Conservation (phyloP, 495 filamentous ascomycete species). For the Amorphotheca resinae region DNA sequence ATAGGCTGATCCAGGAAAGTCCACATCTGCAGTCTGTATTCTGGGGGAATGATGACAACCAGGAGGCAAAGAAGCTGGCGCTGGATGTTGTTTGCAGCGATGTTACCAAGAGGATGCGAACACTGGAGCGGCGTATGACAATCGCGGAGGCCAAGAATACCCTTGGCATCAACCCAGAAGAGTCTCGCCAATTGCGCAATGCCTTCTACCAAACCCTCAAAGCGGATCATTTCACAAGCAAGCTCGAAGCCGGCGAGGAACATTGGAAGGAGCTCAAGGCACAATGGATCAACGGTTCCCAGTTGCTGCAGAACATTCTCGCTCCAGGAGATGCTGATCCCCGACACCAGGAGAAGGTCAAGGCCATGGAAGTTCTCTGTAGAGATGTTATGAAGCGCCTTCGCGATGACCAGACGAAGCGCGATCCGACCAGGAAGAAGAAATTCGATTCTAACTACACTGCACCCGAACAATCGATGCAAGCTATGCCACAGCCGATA, state of each 20-base stretch:
- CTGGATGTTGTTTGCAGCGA: constrained; percentile 72
- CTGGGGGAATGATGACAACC: constrained; percentile 34
- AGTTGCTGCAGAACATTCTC: constrained; percentile 44
- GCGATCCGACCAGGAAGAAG: constrained; percentile 42
- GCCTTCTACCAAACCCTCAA: constrained; percentile 56
- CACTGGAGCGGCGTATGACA: constrained; percentile 46
- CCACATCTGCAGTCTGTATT: constrained; percentile 56
- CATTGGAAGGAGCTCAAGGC: constrained; percentile 60
- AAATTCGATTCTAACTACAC: constrained; percentile 20
- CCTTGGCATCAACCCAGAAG: constrained; percentile 58
- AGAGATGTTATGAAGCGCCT: constrained; percentile 66
- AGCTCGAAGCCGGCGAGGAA: constrained; percentile 55
- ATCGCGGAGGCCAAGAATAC: constrained; percentile 62
- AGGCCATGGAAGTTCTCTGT: constrained; percentile 56
- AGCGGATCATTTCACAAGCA: constrained; percentile 59
- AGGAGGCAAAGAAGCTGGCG: constrained; percentile 45
- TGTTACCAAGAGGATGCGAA: constrained; percentile 69
- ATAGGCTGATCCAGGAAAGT: constrained; percentile 51
- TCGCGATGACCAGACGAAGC: constrained; percentile 50
- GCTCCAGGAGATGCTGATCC: constrained; percentile 42
- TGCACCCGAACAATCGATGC: constrained; percentile 4
- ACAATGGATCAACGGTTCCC: constrained; percentile 49
- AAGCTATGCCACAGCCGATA: not conserved
- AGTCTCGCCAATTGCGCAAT: constrained; percentile 51
- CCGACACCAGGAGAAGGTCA: constrained; percentile 41